Conservation (phyloP, 768 basidiomycete genomes). For the Phylloporus scabripes region DNA sequence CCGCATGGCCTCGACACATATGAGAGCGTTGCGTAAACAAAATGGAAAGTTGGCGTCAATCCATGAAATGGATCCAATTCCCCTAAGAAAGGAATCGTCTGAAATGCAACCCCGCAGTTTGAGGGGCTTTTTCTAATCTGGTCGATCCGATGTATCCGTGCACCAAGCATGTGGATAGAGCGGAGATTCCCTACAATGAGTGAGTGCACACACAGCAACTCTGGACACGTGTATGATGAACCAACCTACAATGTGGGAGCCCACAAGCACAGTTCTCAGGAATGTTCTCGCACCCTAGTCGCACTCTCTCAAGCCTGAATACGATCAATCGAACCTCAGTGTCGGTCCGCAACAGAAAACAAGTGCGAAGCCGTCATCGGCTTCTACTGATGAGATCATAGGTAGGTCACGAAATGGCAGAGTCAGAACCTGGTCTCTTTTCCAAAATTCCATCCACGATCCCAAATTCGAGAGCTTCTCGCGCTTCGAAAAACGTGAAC, state of each 20-base stretch:
- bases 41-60: constrained; percentile 16
- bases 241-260: constrained; percentile 13
- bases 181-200: constrained; percentile 19
- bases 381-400: constrained; percentile 13
- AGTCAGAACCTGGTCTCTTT: constrained; percentile 58
- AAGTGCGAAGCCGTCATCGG: constrained; percentile 4
- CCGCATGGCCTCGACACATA: constrained; percentile 4
- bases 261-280: constrained; percentile 15
- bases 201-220: constrained; percentile 11
- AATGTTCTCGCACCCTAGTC: not conserved
- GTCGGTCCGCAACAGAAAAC: constrained; percentile 5
- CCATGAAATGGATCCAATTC: constrained; percentile 9
- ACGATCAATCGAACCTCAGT: constrained; percentile 1
- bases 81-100: constrained; percentile 8
- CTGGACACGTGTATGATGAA: constrained; percentile 19
- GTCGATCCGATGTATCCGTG: constrained; percentile 22
- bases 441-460: constrained; percentile 91
- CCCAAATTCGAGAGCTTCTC: constrained; percentile 86
- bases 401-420: constrained; percentile 18
- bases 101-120: constrained; percentile 28
- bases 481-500: constrained; percentile 44
- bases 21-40: constrained; percentile 16
- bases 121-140: constrained; percentile 17
- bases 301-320: constrained; percentile 12
- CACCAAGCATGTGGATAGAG: constrained; percentile 14